Percentiles rank a stretch among this genome's conserved stretches.
Conservation (phyloP, 176 grass and related monocot species). For the Otatea glauca region DNA sequence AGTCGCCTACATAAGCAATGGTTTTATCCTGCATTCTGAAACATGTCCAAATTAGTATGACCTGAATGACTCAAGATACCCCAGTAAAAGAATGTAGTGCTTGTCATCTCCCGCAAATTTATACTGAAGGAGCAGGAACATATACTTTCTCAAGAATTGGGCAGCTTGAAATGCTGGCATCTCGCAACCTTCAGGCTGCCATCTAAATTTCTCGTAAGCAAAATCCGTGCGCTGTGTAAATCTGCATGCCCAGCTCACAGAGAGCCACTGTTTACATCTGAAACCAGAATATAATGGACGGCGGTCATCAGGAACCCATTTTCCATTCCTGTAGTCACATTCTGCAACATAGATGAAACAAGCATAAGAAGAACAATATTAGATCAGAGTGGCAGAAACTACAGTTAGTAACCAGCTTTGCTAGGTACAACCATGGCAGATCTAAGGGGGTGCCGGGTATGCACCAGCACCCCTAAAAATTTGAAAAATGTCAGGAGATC, state of each 20-base stretch:
- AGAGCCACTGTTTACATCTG: conserved; percentile 66
- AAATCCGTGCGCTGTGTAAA: conserved; percentile 64
- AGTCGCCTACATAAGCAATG: conserved; percentile 71
- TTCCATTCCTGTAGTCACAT: conserved; percentile 68
- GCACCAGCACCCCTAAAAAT: too few relatives aligned
- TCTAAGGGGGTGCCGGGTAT: too few relatives aligned
- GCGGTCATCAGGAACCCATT: conserved; percentile 58
- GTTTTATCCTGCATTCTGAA: conserved; percentile 77
- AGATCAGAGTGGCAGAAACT: not conserved
- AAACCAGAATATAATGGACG: conserved; percentile 71
- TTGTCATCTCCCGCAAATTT: not conserved
- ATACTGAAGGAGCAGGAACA: not conserved
- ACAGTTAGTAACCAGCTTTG: not conserved
- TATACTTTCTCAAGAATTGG: conserved; percentile 58
- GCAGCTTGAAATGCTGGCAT: conserved; percentile 53
- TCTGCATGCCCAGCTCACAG: conserved; percentile 67
- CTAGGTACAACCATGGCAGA: too few relatives aligned
- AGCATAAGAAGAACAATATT: not conserved
- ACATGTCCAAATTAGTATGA: conserved; percentile 32
- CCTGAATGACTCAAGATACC: not conserved
- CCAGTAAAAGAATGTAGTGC: not conserved
- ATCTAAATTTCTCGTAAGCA: conserved; percentile 70
- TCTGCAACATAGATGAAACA: conserved; percentile 42
- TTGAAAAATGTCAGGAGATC: too few relatives aligned
- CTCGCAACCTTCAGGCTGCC: conserved; percentile 62